Conservation (phyloP, 208 protist species). For the Trypanosoma cruzi region DNA sequence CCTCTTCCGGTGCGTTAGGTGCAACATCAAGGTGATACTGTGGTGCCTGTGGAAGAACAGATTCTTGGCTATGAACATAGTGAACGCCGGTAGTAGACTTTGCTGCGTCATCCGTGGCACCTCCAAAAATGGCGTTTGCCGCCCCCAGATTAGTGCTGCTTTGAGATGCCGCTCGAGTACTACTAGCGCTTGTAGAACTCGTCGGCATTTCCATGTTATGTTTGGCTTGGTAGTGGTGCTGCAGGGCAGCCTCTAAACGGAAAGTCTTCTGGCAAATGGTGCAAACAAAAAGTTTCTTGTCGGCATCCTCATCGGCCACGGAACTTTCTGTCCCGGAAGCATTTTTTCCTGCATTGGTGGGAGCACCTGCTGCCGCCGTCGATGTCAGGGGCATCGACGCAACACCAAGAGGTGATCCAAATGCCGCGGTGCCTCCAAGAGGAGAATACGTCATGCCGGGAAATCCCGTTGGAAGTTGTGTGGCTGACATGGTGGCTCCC, state of each 20-base stretch:
- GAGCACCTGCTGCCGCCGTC: neutral
- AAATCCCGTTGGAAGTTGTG: conserved; percentile 15
- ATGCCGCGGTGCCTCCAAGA: conserved; percentile 25
- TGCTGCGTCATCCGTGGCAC: conserved; percentile 15
- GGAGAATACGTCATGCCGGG: conserved; percentile 29
- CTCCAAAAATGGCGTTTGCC: neutral
- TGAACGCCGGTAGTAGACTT: conserved; percentile 30
- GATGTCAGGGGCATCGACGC: conserved; percentile 11
- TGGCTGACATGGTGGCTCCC: conserved; percentile 6
- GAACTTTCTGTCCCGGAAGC: neutral
- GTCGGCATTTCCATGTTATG: conserved; percentile 87
- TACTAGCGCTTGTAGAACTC: neutral
- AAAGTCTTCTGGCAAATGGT: conserved; percentile 91
- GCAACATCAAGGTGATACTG: conserved; percentile 89
- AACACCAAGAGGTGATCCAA: conserved; percentile 23
- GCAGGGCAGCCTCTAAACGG: conserved; percentile 84
- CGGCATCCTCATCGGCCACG: conserved; percentile 35
- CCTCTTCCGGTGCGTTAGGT: conserved; percentile 85
- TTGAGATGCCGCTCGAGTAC: neutral
- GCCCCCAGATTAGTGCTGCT: conserved; percentile 16
- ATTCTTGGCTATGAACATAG: conserved; percentile 70
- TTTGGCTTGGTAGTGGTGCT: conserved; percentile 91
- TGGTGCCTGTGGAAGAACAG: conserved; percentile 55
- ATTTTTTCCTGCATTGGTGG: neutral
- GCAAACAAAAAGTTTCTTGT: conserved; percentile 77